A percentile compares a stretch with the other conserved stretches of the same genome.
phyloP scores from a whole-genome alignment of 2,329 filamentous ascomycete species.

The Ascocoryne sarcoides region DNA sequence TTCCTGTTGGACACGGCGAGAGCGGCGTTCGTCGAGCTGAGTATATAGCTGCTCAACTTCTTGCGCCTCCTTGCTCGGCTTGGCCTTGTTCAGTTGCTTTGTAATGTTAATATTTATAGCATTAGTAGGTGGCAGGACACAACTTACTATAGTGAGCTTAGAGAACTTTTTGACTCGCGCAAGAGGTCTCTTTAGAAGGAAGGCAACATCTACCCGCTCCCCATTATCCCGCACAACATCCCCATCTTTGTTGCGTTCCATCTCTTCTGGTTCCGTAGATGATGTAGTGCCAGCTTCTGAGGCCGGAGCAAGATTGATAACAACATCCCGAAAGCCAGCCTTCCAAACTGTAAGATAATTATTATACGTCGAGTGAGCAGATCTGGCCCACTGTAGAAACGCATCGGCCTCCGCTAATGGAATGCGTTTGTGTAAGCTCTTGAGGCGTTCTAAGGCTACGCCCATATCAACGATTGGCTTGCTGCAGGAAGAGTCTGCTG shows the following conservation, averaged over 20 bases:
- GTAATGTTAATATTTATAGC: slow-evolving; percentile 8
- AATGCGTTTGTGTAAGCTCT: slow-evolving; percentile 69
- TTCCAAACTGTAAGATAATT: slow-evolving; percentile 85
- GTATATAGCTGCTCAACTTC: slow-evolving; percentile 37
- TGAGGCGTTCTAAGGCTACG: slow-evolving; percentile 75
- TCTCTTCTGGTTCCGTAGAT: slow-evolving; percentile 46
- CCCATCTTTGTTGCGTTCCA: slow-evolving; percentile 54
- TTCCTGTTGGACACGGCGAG: slow-evolving; percentile 65
- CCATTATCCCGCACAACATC: slow-evolving; percentile 56
- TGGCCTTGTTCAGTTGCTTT: slow-evolving; percentile 16
- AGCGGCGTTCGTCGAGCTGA: slow-evolving; percentile 67
- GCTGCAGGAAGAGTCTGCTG: slow-evolving; percentile 51
- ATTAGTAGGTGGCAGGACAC: not conserved
- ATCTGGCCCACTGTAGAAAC: slow-evolving; percentile 74
- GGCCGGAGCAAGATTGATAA: slow-evolving; percentile 81
- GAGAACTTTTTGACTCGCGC: slow-evolving; percentile 80
- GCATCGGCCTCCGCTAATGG: slow-evolving; percentile 63
- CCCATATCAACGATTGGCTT: slow-evolving; percentile 94
- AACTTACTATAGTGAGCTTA: slow-evolving; percentile 65
- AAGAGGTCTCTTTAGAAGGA: slow-evolving; percentile 80
- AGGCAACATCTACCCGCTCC: slow-evolving; percentile 88
- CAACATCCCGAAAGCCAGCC: slow-evolving; percentile 86
- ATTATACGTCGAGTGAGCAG: slow-evolving; percentile 68
- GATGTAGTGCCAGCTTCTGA: slow-evolving; percentile 40
- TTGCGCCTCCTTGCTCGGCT: slow-evolving; percentile 37